A percentile compares a stretch with the other conserved stretches of the same genome.
These are phyloP conservation scores for Licmophora abbreviata DNA, from an alignment of 108 stramenopile genomes.

Conservation along the genomic window DNA sequence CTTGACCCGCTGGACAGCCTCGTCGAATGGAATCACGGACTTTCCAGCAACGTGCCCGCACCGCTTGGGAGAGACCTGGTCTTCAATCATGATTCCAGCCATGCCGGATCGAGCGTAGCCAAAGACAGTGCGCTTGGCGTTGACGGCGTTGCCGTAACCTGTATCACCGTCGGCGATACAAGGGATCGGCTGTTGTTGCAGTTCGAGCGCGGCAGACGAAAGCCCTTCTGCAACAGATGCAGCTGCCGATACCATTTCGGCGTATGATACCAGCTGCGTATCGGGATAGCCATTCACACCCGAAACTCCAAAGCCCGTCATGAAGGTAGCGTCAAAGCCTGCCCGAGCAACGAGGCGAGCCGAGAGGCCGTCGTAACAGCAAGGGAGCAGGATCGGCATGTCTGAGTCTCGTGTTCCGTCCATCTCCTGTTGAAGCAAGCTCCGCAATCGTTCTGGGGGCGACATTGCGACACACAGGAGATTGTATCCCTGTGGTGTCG, in stretches of 20 bases:
- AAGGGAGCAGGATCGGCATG: constrained; percentile 78
- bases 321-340: constrained; percentile 94
- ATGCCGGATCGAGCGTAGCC: constrained; percentile 87
- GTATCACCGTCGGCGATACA: constrained; percentile 98
- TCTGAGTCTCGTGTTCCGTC: constrained; percentile 21
- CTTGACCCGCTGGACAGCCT: constrained; percentile 80
- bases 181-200: constrained; percentile 58
- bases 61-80: constrained; percentile 88
- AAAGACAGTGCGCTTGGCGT: constrained; percentile 83
- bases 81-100: constrained; percentile 97
- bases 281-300: constrained; percentile 87
- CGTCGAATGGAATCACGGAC: constrained; percentile 74
- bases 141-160: constrained; percentile 94
- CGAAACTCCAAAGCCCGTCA: constrained; percentile 96
- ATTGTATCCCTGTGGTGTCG: too few species aligned
- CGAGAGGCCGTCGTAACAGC: constrained; percentile 93
- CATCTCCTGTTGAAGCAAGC: constrained; percentile 33
- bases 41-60: constrained; percentile 97
- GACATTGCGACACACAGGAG: constrained; percentile 15
- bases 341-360: constrained; percentile 80
- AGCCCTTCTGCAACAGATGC: constrained; percentile 78
- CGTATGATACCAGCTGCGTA: constrained; percentile 80
- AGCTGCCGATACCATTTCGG: constrained; percentile 81
- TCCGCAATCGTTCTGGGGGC: constrained; percentile 25
- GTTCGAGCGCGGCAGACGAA: constrained; percentile 59